These are phyloP conservation scores for Penicillium brevicompactum DNA, from an alignment of 2,329 filamentous ascomycete species.

Conservation along the genomic window DNA sequence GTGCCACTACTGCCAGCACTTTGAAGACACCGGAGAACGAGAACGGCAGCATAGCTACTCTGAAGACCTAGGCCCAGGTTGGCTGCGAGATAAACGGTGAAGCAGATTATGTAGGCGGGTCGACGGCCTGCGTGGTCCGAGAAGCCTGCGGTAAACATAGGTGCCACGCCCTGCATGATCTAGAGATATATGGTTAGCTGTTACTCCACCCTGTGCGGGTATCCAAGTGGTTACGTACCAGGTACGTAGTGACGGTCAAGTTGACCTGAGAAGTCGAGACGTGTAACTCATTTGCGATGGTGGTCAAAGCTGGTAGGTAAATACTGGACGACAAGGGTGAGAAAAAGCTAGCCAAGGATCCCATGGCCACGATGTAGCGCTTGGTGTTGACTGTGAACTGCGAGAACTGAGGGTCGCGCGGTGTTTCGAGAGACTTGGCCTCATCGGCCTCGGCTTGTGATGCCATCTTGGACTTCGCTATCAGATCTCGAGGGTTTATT, in stretches of 20 bases:
- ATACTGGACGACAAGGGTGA: conserved; percentile 40
- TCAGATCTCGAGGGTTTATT: background rate
- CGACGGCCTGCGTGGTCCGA: conserved; percentile 62
- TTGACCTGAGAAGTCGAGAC: conserved; percentile 50
- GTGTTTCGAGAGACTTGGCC: background rate
- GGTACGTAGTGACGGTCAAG: conserved; percentile 54
- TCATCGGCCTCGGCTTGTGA: background rate
- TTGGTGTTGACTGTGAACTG: conserved; percentile 28
- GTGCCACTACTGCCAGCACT: conserved; percentile 43
- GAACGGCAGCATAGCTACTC: conserved; percentile 50
- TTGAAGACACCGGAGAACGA: conserved; percentile 21
- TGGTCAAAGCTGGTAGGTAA: conserved; percentile 40
- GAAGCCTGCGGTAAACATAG: conserved; percentile 59
- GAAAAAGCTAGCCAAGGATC: conserved; percentile 31
- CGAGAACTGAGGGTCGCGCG: background rate
- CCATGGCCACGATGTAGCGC: conserved; percentile 22
- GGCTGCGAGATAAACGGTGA: conserved; percentile 55
- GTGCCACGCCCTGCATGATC: conserved; percentile 33
- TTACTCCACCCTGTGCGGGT: background rate
- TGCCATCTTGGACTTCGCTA: background rate
- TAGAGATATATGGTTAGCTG: conserved; percentile 3
- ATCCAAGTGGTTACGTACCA: conserved; percentile 32
- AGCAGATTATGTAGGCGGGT: conserved; percentile 58
- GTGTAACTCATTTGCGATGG: conserved; percentile 40
- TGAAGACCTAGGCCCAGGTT: conserved; percentile 64